Evolutionary conservation across 1,284 basidiomycete species (phyloP).

Genomic region (Ceratobasidium sp.): DNA sequence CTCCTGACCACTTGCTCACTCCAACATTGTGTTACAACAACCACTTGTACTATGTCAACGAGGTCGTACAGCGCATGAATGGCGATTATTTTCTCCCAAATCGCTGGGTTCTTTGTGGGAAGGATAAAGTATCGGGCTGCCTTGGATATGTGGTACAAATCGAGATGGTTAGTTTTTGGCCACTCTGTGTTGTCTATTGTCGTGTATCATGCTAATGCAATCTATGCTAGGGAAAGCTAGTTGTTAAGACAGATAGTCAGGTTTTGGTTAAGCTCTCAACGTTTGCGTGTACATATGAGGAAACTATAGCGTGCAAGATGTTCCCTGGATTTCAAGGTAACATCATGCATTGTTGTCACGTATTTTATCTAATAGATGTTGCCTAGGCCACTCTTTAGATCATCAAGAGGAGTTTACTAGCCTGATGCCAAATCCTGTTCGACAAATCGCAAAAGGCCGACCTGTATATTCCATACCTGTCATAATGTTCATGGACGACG

Average conservation of each 20-base stretch:
- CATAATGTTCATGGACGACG: slow-evolving; percentile 39
- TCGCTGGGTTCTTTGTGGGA: background rate
- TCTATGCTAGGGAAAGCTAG: background rate
- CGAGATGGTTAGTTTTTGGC: background rate
- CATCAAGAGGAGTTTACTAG: background rate
- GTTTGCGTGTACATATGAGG: background rate
- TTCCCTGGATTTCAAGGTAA: background rate
- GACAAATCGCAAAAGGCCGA: background rate
- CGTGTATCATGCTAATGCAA: background rate
- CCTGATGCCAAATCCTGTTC: slow-evolving; percentile 33
- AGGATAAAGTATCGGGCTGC: slow-evolving; percentile 12
- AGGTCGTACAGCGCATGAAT: background rate
- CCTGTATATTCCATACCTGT: slow-evolving; percentile 29
- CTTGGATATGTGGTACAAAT: background rate
- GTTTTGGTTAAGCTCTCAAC: background rate
- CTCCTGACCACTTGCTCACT: background rate
- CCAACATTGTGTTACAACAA: background rate
- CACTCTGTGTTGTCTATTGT: too few relatives aligned
- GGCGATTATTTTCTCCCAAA: background rate
- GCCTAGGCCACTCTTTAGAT: slow-evolving; percentile 2
- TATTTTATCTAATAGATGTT: too few relatives aligned
- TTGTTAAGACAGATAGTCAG: background rate
- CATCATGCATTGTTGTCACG: background rate
- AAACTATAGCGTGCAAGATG: background rate
- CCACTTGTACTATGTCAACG: background rate